Percentiles rank a stretch among this genome's conserved stretches.
These are phyloP conservation scores for Sugiyamaella mastotermitis DNA, from an alignment of 805 yeast genomes.

Conservation along the genomic window DNA sequence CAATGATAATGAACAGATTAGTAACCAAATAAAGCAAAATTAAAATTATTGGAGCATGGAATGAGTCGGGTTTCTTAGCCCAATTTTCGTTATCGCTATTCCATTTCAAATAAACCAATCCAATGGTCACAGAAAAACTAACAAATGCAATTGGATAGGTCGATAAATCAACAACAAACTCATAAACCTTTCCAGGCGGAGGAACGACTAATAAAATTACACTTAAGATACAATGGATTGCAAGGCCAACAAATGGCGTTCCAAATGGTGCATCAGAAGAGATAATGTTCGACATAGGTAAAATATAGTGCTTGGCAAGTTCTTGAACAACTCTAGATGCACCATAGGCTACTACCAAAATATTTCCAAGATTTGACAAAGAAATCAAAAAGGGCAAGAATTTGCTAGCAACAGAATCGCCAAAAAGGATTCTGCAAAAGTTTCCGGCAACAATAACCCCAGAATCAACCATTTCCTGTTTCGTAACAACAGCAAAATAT, in stretches of 20 bases:
- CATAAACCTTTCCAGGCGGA: conserved; percentile 59
- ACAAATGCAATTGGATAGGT: conserved; percentile 62
- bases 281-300: conserved; percentile 47
- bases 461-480: conserved; percentile 37
- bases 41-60: conserved; percentile 27
- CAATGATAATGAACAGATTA: conserved; percentile 45
- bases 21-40: conserved; percentile 38
- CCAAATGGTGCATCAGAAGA: conserved; percentile 35
- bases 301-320: conserved; percentile 42
- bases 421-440: conserved; percentile 53
- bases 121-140: conserved; percentile 45
- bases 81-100: conserved; percentile 36
- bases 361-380: conserved; percentile 57
- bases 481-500: conserved; percentile 48
- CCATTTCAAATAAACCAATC: conserved; percentile 46
- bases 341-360: conserved; percentile 57
- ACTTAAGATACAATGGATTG: conserved; percentile 52
- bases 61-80: conserved; percentile 30
- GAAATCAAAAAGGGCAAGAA: conserved; percentile 54
- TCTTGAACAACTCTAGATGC: conserved; percentile 55
- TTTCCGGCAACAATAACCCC: conserved; percentile 63
- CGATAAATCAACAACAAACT: conserved; percentile 55
- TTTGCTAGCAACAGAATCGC: conserved; percentile 44
- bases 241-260: conserved; percentile 39
- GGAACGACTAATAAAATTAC: conserved; percentile 49